A percentile compares a stretch with the other conserved stretches of the same genome.
phyloP scores from a whole-genome alignment of 805 yeast species.

The Saturnispora serradocipensis region DNA sequence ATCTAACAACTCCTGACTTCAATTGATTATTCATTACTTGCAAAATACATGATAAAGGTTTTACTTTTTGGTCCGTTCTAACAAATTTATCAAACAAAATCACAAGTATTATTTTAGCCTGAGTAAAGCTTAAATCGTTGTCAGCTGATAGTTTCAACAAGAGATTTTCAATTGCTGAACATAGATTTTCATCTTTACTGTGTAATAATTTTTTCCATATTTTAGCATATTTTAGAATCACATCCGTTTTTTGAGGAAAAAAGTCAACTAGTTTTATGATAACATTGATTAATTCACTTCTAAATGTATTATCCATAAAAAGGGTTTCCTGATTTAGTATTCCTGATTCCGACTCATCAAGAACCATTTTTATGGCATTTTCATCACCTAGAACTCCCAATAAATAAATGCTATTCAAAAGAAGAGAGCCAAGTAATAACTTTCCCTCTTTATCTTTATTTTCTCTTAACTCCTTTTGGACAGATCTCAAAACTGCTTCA shows the following conservation, averaged over 20 bases:
- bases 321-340: not conserved
- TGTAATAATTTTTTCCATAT: constrained; percentile 10
- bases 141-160: not conserved
- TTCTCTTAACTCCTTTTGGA: not conserved
- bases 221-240: constrained; percentile 2
- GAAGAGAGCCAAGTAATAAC: not conserved
- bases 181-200: constrained; percentile 7
- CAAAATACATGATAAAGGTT: not conserved
- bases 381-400: not conserved
- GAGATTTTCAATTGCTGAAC: not conserved
- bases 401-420: not conserved
- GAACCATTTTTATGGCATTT: not conserved
- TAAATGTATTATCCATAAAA: constrained; percentile 1
- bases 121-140: not conserved
- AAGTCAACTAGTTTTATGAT: not conserved
- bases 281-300: not conserved
- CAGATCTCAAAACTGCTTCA: not conserved
- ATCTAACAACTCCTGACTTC: constrained; percentile 5
- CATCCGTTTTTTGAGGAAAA: not conserved
- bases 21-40: not conserved
- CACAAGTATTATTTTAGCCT: constrained; percentile 5
- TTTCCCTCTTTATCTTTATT: not conserved
- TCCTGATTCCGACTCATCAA: not conserved
- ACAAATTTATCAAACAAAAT: constrained; percentile 4
- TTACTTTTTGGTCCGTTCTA: not conserved